Base-by-base conservation (phyloP, 805 yeast species). In the Barnettozyma salicaria region DNA sequence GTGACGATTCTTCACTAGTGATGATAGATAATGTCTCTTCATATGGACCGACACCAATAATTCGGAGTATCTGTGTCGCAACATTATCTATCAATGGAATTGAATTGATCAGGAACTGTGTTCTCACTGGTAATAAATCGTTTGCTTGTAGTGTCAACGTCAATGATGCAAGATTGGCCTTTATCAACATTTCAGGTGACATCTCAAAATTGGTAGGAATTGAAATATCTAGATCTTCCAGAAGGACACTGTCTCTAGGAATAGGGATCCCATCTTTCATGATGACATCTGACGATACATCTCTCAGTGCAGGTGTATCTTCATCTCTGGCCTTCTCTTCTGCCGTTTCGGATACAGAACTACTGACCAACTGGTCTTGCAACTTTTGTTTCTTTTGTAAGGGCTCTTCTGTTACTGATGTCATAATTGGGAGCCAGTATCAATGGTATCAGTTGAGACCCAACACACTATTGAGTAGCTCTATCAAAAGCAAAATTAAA, bases 51-150 rank as follows among this genome's bases (percentile, higher is more conserved):
- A 74, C 68, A 7, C 85, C 81, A 26, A 88, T 74, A 3, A 80
- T 66, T 43, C 92, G 67, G 37, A 89, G 64, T 14, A 89, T 65
- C 55, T 89, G 97, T 2, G 88, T 74, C 0, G 96, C 76, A 36
- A 89, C 67, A 47, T 85, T 85, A 53, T 88, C 96, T 42, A 89
- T 61, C 1, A 85, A 72, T 0, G 94, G 89, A 28, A 88, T 60
- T 0, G 88, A 72, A 47, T 80, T 78, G 37, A 82, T 64, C 20
- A 79, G 63, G 27, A 82, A 63, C 52, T 81, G 87, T 14, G 78
- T 70, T 49, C 84, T 70, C 17, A 57, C 41, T 2, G 68, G 65
- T n/a, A 64, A 57, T 44, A 68, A 62, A 28, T 67, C 72, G 9
- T 80, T 76, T 2, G 83, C 78, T 2, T 73, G 66, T 5, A 78